Base-by-base conservation (phyloP, 306 rosid species). In the Sesbania bispinosa region DNA sequence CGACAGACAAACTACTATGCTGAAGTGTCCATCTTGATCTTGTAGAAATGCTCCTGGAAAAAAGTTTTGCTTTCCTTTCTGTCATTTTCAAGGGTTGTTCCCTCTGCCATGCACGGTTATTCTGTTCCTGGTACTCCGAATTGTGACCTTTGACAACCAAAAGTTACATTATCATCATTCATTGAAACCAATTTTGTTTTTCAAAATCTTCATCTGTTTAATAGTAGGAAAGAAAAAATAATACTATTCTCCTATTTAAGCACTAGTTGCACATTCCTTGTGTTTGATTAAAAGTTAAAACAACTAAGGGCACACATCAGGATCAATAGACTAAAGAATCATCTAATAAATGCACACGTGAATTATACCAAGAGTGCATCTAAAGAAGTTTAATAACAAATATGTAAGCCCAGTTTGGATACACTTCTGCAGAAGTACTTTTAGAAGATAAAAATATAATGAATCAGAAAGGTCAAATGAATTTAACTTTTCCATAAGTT, bases 61-160 rank as follows among this genome's bases (percentile, higher is more conserved):
- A 16, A 11, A 32, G 7, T 32, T 27, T 38, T 54, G 68, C 33
- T 53, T 62, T 45, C 41, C 41, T 46, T n/a, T n/a, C n/a, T 57
- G 75, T 61, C 65, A 57, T 50, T 45, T 78, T 64, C 48, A 36
- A 64, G 57, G 35, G 36, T 35, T 32, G 45, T 71, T 39, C 63
- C n/a, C 55, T 45, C 36, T 46, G 67, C 30, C 78, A 72, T 57
- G 46, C 62, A 59, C 59, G 19, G 23, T 72, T 71, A 79, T 58
- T 46, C 47, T 46, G 69, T 45, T 55, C 19, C 53, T 43, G 62
- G 41, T 57, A 24, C 45, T 36, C 55, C 6, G 3, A 6, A 39
- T 59, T 23, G 8, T 29, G 52, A 16, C 15, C 36, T 33, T 18
- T 71, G 71, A 62, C 67, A 63, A 53, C 32, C 71, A 78, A 45